Percentiles rank a stretch among this genome's conserved stretches.
phyloP scores from a whole-genome alignment of 441 rosid genomes.

The Gossypium schwendimanii region DNA sequence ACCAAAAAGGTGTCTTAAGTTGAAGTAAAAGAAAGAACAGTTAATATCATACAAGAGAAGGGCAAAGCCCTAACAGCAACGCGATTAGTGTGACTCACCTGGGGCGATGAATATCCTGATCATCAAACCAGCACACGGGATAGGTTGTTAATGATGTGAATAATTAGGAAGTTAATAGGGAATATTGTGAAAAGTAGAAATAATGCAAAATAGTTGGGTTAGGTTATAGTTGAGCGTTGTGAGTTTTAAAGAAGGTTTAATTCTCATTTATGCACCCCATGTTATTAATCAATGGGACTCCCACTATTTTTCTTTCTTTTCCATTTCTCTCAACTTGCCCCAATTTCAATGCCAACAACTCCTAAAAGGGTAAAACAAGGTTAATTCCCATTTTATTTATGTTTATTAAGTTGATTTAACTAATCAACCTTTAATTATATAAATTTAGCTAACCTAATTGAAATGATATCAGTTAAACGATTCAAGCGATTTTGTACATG shows the following conservation, averaged over 20 bases:
- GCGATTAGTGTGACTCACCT: too few species aligned
- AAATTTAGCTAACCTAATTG: too few species aligned
- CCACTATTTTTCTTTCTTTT: not conserved
- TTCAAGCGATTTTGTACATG: too few species aligned
- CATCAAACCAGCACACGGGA: too few species aligned
- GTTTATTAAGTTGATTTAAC: too few species aligned
- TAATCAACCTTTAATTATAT: too few species aligned
- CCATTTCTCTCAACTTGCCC: not conserved
- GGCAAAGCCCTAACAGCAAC: too few species aligned
- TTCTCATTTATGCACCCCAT: constrained; percentile 2
- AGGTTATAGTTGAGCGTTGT: constrained; percentile 21
- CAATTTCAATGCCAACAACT: not conserved
- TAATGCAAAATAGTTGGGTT: constrained; percentile 12
- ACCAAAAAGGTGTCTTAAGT: too few species aligned
- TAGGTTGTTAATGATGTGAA: not conserved
- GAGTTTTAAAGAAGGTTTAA: constrained; percentile 6
- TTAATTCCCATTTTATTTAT: not conserved
- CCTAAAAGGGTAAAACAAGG: not conserved
- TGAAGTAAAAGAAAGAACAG: too few species aligned
- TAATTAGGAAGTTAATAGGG: not conserved
- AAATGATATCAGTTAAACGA: too few species aligned
- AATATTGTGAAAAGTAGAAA: not conserved
- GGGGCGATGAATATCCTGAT: fast-evolving
- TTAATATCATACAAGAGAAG: too few species aligned
- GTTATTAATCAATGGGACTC: constrained; percentile 6